These are phyloP conservation scores for Calonectria pseudoreteaudii DNA, from an alignment of 2,329 filamentous ascomycete species.

Conservation along the genomic window DNA sequence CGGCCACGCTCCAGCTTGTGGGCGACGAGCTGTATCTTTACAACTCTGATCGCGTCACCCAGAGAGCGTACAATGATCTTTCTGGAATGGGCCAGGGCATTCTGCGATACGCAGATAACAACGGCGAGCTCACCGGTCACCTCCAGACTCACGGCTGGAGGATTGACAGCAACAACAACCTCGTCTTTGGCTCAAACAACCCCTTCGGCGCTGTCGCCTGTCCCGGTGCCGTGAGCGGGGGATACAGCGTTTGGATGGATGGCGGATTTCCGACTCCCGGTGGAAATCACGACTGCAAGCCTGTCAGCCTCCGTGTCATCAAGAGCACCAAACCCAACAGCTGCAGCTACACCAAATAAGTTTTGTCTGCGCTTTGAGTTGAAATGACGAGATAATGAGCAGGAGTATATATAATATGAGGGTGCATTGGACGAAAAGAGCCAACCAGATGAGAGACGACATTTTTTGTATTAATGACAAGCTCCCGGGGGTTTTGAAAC, in stretches of 20 bases:
- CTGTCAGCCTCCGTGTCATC: slow-evolving; percentile 48
- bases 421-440: neutral
- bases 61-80: slow-evolving; percentile 66
- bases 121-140: slow-evolving; percentile 50
- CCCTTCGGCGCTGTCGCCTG: slow-evolving; percentile 62
- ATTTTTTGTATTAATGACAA: neutral
- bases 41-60: slow-evolving; percentile 50
- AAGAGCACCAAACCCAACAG: slow-evolving; percentile 46
- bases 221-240: slow-evolving; percentile 53
- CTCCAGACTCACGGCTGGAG: slow-evolving; percentile 61
- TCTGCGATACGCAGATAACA: slow-evolving; percentile 62
- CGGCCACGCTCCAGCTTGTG: slow-evolving; percentile 62
- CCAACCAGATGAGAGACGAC: neutral
- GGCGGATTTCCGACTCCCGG: slow-evolving; percentile 49
- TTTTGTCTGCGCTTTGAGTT: neutral
- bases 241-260: slow-evolving; percentile 56
- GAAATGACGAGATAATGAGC: neutral
- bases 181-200: slow-evolving; percentile 56
- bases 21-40: slow-evolving; percentile 62
- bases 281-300: slow-evolving; percentile 51
- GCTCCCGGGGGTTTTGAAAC: neutral
- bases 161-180: slow-evolving; percentile 55
- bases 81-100: slow-evolving; percentile 70
- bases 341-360: slow-evolving; percentile 49
- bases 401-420: neutral